These are phyloP conservation scores for Candida sakaeoensis DNA, from an alignment of 805 yeast genomes.

Conservation along the genomic window DNA sequence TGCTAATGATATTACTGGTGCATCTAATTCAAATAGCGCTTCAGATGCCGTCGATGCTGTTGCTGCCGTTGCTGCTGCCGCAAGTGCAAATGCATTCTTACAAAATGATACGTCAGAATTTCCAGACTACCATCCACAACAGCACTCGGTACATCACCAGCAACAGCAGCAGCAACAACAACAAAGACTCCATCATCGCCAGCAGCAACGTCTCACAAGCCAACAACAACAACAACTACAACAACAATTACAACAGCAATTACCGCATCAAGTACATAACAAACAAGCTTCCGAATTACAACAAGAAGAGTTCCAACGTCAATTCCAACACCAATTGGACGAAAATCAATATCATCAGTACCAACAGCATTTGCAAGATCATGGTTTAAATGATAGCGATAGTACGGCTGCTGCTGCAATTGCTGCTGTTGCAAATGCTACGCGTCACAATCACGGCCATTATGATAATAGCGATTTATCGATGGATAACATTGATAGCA, in stretches of 20 bases:
- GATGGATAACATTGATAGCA: constrained; percentile 43
- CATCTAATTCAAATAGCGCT: background rate
- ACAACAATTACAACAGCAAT: constrained; percentile 18
- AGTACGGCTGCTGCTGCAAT: constrained; percentile 19
- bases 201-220: constrained; percentile 13
- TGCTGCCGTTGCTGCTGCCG: constrained; percentile 14
- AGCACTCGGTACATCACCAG: constrained; percentile 8
- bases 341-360: constrained; percentile 24
- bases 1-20: background rate
- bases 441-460: constrained; percentile 23
- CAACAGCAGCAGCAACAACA: constrained; percentile 14
- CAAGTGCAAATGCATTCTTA: constrained; percentile 22
- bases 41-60: constrained; percentile 7
- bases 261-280: constrained; percentile 16
- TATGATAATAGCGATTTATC: constrained; percentile 30
- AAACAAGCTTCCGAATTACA: constrained; percentile 12
- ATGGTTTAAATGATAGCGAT: constrained; percentile 14
- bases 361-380: constrained; percentile 26
- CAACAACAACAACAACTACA: constrained; percentile 21
- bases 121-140: constrained; percentile 9
- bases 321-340: constrained; percentile 22
- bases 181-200: constrained; percentile 9
- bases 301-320: constrained; percentile 22
- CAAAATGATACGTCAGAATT: constrained; percentile 18
- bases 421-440: constrained; percentile 45